These are phyloP conservation scores for Syzygium jambos DNA, from an alignment of 345 rosid species.

Conservation along the genomic window DNA sequence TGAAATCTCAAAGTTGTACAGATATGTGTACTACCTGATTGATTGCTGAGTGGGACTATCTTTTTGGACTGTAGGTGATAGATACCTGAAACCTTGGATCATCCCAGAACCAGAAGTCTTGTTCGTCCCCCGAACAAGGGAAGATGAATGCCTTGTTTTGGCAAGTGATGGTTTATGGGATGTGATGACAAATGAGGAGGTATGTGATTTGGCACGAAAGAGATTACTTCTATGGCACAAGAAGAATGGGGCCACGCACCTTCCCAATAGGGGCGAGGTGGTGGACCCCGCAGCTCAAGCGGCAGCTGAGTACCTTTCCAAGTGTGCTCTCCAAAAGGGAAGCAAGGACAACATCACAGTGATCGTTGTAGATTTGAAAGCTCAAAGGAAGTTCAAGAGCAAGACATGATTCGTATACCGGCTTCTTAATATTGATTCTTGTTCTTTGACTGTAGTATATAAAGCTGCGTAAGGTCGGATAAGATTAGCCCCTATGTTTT, in stretches of 20 bases:
- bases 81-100: slow-evolving; percentile 92
- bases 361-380: slow-evolving; percentile 78
- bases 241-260: slow-evolving; percentile 46
- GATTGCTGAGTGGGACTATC: neutral
- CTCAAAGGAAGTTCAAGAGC: slow-evolving; percentile 86
- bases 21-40: neutral
- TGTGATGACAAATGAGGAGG: slow-evolving; percentile 91
- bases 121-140: slow-evolving; percentile 74
- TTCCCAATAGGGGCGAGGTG: slow-evolving; percentile 41
- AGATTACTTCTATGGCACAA: slow-evolving; percentile 84
- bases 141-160: slow-evolving; percentile 82
- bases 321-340: slow-evolving; percentile 79
- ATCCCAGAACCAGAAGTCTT: slow-evolving; percentile 92
- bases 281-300: slow-evolving; percentile 81
- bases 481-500: slow-evolving; percentile 23
- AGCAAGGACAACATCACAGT: slow-evolving; percentile 87
- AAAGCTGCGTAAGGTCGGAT: neutral
- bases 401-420: slow-evolving; percentile 27
- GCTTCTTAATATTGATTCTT: neutral
- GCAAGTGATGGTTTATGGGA: slow-evolving; percentile 98
- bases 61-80: slow-evolving; percentile 56
- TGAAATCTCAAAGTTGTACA: neutral
- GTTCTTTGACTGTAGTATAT: neutral
- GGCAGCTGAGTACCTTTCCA: slow-evolving; percentile 78
- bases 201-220: slow-evolving; percentile 75